Percentiles rank a stretch among this genome's conserved stretches.
These are phyloP conservation scores for Aspergillus sp. DNA, from an alignment of 2,329 filamentous ascomycete genomes.

Conservation along the genomic window DNA sequence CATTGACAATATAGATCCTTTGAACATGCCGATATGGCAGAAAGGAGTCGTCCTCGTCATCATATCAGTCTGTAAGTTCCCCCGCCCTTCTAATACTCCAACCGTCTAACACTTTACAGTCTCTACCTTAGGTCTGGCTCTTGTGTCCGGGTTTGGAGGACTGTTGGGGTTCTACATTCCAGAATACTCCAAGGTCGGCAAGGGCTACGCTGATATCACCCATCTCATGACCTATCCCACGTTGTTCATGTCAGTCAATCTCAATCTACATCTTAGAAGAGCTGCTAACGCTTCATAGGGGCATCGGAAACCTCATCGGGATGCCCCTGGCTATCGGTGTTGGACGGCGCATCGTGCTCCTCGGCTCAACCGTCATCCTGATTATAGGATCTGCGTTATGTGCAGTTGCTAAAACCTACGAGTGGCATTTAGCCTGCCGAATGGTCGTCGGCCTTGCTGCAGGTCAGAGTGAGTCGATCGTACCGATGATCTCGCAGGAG, in stretches of 20 bases:
- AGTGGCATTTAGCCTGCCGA: slow-evolving; percentile 38
- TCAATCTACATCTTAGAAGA: neutral
- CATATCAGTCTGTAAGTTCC: slow-evolving; percentile 24
- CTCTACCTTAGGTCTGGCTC: slow-evolving; percentile 36
- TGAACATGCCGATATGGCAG: slow-evolving; percentile 28
- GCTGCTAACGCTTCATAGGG: slow-evolving; percentile 19
- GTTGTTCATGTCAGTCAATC: slow-evolving; percentile 22
- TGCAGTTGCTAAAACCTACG: slow-evolving; percentile 25
- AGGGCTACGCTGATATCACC: slow-evolving; percentile 40
- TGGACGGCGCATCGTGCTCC: slow-evolving; percentile 32
- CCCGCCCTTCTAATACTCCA: neutral
- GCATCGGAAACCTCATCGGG: slow-evolving; percentile 29
- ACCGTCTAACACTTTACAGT: slow-evolving; percentile 28
- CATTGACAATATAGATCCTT: slow-evolving; percentile 20
- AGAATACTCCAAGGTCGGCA: slow-evolving; percentile 34
- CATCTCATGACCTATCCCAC: slow-evolving; percentile 35
- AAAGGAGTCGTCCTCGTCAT: slow-evolving; percentile 26
- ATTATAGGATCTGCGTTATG: slow-evolving; percentile 28
- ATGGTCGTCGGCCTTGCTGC: slow-evolving; percentile 41
- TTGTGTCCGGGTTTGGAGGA: slow-evolving; percentile 43
- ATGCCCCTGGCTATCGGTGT: slow-evolving; percentile 38
- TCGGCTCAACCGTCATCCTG: slow-evolving; percentile 28
- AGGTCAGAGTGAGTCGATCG: slow-evolving; percentile 43
- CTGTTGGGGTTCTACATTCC: slow-evolving; percentile 43
- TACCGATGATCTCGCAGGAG: slow-evolving; percentile 40